phyloP scores from a whole-genome alignment of 148 eudicot genomes.

The Vaccinium myrtillus region DNA sequence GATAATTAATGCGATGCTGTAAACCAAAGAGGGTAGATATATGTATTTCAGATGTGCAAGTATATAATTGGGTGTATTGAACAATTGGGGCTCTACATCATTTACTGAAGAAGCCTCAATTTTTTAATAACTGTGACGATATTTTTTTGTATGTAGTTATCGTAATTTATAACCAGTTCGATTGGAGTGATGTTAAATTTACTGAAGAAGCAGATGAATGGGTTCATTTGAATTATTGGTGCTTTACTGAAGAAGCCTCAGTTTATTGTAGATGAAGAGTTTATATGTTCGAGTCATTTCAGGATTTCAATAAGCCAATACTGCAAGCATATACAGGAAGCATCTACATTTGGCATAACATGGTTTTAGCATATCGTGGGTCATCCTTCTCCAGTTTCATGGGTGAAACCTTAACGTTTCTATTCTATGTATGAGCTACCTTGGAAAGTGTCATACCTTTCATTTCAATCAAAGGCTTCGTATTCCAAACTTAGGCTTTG shows the following conservation, averaged over 20 bases:
- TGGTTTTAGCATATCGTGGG: background rate
- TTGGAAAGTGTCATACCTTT: background rate
- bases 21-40: background rate
- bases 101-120: background rate
- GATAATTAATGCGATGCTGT: background rate
- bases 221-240: background rate
- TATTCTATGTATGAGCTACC: background rate
- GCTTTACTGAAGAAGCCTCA: background rate
- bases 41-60: background rate
- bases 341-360: background rate
- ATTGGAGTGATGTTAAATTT: too few species aligned
- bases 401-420: slow-evolving; percentile 1
- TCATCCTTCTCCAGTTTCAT: background rate
- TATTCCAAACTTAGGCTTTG: background rate
- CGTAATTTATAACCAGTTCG: too few species aligned
- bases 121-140: background rate
- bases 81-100: background rate
- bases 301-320: background rate
- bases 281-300: background rate
- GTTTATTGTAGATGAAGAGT: background rate
- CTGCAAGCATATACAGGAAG: background rate
- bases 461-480: background rate
- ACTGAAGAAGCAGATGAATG: too few species aligned
- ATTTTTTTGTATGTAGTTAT: too few species aligned
- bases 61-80: background rate